Percentiles rank a stretch among this genome's conserved stretches.
Evolutionary conservation across 805 yeast species (phyloP).

Genomic region (Candida quercuum): DNA sequence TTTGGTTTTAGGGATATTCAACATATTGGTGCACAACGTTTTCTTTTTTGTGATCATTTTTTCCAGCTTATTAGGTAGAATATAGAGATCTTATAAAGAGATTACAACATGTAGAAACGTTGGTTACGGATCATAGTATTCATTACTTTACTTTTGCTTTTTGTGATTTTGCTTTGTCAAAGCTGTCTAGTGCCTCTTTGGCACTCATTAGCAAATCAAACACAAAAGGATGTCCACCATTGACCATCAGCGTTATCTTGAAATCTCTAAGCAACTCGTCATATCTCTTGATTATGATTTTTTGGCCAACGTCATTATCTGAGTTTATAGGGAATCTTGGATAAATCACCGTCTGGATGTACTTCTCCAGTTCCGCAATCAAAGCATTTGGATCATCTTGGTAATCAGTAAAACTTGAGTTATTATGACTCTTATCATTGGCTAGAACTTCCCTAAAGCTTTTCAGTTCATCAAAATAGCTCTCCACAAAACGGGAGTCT

Average conservation of each 20-base stretch:
- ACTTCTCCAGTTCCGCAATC: conserved; percentile 33
- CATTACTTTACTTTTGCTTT: neutral
- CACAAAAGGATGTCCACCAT: conserved; percentile 55
- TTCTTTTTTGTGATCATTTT: too few species aligned
- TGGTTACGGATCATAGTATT: neutral
- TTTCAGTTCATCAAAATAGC: conserved; percentile 38
- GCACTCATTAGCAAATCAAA: conserved; percentile 42
- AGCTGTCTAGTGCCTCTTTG: conserved; percentile 10
- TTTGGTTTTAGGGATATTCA: conserved; percentile 1
- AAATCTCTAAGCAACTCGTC: conserved; percentile 36
- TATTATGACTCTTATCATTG: conserved; percentile 17
- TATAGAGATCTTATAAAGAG: too few species aligned
- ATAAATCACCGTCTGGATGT: conserved; percentile 28
- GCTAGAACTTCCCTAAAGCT: conserved; percentile 26
- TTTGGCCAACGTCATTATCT: conserved; percentile 12
- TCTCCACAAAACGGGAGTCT: conserved; percentile 46
- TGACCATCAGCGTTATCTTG: conserved; percentile 38
- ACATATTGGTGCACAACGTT: conserved; percentile 1
- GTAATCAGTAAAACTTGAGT: conserved; percentile 32
- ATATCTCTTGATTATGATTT: conserved; percentile 23
- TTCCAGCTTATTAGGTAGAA: too few species aligned
- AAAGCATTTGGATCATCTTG: conserved; percentile 33
- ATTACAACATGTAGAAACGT: too few species aligned
- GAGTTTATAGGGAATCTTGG: conserved; percentile 13
- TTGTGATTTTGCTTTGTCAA: conserved; percentile 3